phyloP scores from a whole-genome alignment of 2,329 filamentous ascomycete genomes.

The Cladosporium sphaerospermum region DNA sequence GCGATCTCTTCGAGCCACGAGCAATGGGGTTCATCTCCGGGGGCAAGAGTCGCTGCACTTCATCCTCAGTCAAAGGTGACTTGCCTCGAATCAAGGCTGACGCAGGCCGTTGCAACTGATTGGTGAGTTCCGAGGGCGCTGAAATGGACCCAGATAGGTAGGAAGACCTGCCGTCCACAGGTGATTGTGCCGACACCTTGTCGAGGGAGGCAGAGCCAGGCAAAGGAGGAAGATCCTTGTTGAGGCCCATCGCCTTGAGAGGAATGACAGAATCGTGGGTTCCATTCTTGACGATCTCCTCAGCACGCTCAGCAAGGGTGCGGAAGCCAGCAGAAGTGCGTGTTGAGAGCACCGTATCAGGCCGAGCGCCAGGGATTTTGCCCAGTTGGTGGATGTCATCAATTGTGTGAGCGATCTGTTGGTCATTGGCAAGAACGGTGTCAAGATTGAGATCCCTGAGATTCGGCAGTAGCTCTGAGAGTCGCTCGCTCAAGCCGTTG shows the following conservation, averaged over 20 bases:
- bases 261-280: constrained; percentile 30
- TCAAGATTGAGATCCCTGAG: constrained; percentile 36
- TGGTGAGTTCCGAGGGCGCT: constrained; percentile 25
- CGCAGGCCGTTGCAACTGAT: constrained; percentile 20
- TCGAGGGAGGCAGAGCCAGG: constrained; percentile 26
- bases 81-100: constrained; percentile 26
- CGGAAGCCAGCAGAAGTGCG: constrained; percentile 33
- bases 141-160: constrained; percentile 30
- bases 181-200: constrained; percentile 18
- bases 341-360: constrained; percentile 29
- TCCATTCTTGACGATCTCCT: constrained; percentile 32
- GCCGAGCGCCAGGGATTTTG: constrained; percentile 17
- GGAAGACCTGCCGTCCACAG: constrained; percentile 20
- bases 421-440: constrained; percentile 30
- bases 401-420: constrained; percentile 32
- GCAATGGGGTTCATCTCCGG: constrained; percentile 30
- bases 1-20: constrained; percentile 26
- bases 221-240: constrained; percentile 33
- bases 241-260: constrained; percentile 18
- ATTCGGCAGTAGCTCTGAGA: constrained; percentile 42
- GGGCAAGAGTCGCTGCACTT: constrained; percentile 26
- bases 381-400: constrained; percentile 28
- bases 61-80: constrained; percentile 27
- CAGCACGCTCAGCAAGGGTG: constrained; percentile 32
- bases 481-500: constrained; percentile 38